Percentiles rank a stretch among this genome's conserved stretches.
These are phyloP conservation scores for Gloeophyllum trabeum DNA, from an alignment of 768 basidiomycete species.

Conservation along the genomic window DNA sequence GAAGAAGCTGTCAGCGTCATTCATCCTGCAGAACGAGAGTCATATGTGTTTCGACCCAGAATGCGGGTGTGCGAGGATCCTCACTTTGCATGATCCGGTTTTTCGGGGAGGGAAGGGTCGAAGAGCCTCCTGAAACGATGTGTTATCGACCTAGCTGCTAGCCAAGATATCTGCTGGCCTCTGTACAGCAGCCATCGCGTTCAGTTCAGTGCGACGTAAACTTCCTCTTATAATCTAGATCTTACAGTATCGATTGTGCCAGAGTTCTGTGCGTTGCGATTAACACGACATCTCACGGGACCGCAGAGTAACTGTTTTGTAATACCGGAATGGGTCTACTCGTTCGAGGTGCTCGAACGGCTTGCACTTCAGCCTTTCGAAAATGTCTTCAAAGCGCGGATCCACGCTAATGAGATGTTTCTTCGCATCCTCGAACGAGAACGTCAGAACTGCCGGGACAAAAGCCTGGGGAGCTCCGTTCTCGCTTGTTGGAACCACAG, in stretches of 20 bases:
- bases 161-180: constrained; percentile 78
- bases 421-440: constrained; percentile 71
- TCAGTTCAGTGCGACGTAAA: too few relatives aligned
- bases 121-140: constrained; percentile 73
- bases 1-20: constrained; percentile 26
- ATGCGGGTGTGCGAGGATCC: too few relatives aligned
- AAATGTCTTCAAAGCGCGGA: constrained; percentile 59
- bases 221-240: too few relatives aligned
- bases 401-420: constrained; percentile 58
- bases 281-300: too few relatives aligned
- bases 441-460: constrained; percentile 62
- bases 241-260: constrained; percentile 62
- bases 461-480: constrained; percentile 15
- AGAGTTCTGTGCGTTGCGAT: constrained; percentile 38
- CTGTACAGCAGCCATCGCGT: constrained; percentile 23
- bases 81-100: constrained; percentile 43
- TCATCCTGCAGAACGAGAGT: not conserved
- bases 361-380: constrained; percentile 53
- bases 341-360: constrained; percentile 67
- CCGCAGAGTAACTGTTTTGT: too few relatives aligned
- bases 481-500: too few relatives aligned
- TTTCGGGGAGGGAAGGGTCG: constrained; percentile 65
- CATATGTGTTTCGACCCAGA: too few relatives aligned
- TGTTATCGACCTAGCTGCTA: constrained; percentile 74
- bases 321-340: constrained; percentile 75